Evolutionary conservation across 805 yeast genomes (phyloP).

Genomic region (Komagataella kurtzmanii): DNA sequence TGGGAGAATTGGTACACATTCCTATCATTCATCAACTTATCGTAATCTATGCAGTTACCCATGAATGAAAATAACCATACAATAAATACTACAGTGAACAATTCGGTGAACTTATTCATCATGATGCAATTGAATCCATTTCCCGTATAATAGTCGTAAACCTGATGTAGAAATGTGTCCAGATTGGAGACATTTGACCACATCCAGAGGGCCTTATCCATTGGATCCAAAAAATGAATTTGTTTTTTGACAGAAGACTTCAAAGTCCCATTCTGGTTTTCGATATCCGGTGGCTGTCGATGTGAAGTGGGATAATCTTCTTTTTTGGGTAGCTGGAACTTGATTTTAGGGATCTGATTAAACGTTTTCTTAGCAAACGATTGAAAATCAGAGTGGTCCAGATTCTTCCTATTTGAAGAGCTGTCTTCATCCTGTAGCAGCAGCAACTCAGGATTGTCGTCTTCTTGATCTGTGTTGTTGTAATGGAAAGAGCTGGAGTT

Average conservation of each 20-base stretch:
- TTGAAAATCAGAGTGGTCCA: background rate
- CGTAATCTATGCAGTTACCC: slow-evolving; percentile 67
- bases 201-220: slow-evolving; percentile 78
- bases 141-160: slow-evolving; percentile 74
- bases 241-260: slow-evolving; percentile 12
- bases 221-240: slow-evolving; percentile 36
- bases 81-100: slow-evolving; percentile 67
- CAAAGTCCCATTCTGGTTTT: slow-evolving; percentile 3
- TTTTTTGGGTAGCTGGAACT: slow-evolving; percentile 3
- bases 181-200: slow-evolving; percentile 95
- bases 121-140: slow-evolving; percentile 78
- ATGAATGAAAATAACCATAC: slow-evolving; percentile 68
- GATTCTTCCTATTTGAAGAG: background rate
- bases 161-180: slow-evolving; percentile 73
- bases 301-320: background rate
- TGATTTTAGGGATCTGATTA: slow-evolving; percentile 2
- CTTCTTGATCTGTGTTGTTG: slow-evolving; percentile 1
- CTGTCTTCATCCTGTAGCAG: slow-evolving; percentile 1
- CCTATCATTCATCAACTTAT: slow-evolving; percentile 7
- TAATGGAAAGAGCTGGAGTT: background rate
- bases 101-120: slow-evolving; percentile 48
- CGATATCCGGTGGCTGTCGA: background rate
- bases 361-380: slow-evolving; percentile 1
- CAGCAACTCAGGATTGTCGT: slow-evolving; percentile 2
- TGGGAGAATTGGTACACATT: slow-evolving; percentile 23